phyloP scores from a whole-genome alignment of 768 basidiomycete genomes.

The Coprinellus aureogranulatus region DNA sequence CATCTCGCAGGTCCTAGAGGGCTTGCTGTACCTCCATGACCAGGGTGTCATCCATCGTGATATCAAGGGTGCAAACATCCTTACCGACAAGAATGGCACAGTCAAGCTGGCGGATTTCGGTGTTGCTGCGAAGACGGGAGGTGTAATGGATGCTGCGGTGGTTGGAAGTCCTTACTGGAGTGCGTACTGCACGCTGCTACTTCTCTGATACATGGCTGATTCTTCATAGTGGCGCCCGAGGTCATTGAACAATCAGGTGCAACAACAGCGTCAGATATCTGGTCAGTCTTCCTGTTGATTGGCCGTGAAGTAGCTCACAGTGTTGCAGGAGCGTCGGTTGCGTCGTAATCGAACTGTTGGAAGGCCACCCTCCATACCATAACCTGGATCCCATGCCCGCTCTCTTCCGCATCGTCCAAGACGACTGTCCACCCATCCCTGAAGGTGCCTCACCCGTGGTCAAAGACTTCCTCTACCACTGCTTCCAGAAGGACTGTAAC shows the following conservation, averaged over 20 bases:
- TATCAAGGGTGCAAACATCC: constrained; percentile 98
- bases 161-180: constrained; percentile 99
- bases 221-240: constrained; percentile 85
- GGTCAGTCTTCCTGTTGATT: constrained; percentile 32
- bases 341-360: constrained; percentile 94
- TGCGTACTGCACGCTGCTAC: constrained; percentile 36
- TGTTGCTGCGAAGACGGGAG: constrained; percentile 79
- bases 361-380: constrained; percentile 92
- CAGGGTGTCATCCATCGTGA: constrained; percentile 99
- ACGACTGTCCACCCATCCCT: constrained; percentile 95
- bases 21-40: constrained; percentile 94
- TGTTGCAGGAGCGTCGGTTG: constrained; percentile 81
- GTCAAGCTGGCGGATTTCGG: constrained; percentile 99
- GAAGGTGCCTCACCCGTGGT: constrained; percentile 94
- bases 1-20: constrained; percentile 93
- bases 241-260: constrained; percentile 98
- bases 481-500: constrained; percentile 97
- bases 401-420: constrained; percentile 96
- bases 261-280: constrained; percentile 95
- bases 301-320: constrained; percentile 2
- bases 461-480: constrained; percentile 94
- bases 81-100: constrained; percentile 97
- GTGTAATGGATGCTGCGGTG: constrained; percentile 82
- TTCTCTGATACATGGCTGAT: constrained; percentile 6
- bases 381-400: constrained; percentile 98